A percentile compares a stretch with the other conserved stretches of the same genome.
Conservation (phyloP, 805 yeast species). For the Torulaspora quercuum region DNA sequence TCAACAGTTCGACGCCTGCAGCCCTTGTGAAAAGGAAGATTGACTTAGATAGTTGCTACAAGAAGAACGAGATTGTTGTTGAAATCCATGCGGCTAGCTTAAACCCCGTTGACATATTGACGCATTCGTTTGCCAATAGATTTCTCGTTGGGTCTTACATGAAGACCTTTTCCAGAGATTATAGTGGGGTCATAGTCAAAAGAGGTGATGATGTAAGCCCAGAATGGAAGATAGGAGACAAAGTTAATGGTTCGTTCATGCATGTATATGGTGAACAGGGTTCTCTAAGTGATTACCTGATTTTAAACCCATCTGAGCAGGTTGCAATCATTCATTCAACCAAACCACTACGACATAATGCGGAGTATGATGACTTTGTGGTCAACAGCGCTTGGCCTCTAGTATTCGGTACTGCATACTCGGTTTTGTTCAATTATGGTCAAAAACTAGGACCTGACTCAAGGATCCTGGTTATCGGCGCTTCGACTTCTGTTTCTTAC, state of each 20-base stretch:
- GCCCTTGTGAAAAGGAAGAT: constrained; percentile 18
- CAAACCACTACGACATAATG: constrained; percentile 8
- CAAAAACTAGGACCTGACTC: constrained; percentile 42
- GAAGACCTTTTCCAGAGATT: constrained; percentile 33
- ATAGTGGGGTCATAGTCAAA: constrained; percentile 30
- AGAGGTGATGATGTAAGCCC: constrained; percentile 26
- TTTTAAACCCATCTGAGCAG: constrained; percentile 37
- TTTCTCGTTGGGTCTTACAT: constrained; percentile 8
- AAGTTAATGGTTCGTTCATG: constrained; percentile 27
- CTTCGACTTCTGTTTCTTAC: constrained; percentile 66
- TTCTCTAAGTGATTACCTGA: constrained; percentile 46
- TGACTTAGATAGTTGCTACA: constrained; percentile 27
- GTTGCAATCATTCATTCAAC: constrained; percentile 37
- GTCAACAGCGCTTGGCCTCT: constrained; percentile 55
- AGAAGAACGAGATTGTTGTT: constrained; percentile 29
- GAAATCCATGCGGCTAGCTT: constrained; percentile 33
- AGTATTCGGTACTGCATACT: constrained; percentile 60
- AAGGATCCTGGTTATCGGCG: constrained; percentile 65
- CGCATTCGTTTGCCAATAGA: constrained; percentile 17
- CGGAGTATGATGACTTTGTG: constrained; percentile 23
- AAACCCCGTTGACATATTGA: constrained; percentile 32
- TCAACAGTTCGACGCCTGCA: constrained; percentile 22
- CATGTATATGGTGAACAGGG: constrained; percentile 37
- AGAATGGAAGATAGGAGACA: constrained; percentile 28
- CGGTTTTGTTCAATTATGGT: constrained; percentile 34